Evolutionary conservation across 345 rosid genomes (phyloP).

Genomic region (Corchorus olitorius): DNA sequence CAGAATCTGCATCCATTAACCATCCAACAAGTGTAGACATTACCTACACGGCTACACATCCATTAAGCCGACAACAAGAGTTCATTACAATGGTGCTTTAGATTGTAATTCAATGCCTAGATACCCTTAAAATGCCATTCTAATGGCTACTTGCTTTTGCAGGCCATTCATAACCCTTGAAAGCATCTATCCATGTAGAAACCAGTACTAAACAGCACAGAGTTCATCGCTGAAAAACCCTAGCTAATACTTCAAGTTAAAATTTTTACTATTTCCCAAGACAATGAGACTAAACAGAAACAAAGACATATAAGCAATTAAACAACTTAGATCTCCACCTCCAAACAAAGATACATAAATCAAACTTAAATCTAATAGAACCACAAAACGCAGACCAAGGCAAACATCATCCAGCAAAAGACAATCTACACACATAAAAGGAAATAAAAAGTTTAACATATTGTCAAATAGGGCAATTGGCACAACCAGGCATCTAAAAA

Average conservation of each 20-base stretch:
- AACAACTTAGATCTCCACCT: constrained; percentile 2
- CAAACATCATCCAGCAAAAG: background rate
- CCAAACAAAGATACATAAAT: background rate
- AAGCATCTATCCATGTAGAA: background rate
- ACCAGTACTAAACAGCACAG: background rate
- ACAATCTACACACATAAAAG: background rate
- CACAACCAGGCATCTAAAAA: too few relatives aligned
- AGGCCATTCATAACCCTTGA: background rate
- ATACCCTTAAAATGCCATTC: background rate
- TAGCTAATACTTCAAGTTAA: background rate
- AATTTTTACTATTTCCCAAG: background rate
- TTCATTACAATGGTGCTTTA: background rate
- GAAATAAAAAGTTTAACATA: background rate
- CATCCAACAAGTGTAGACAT: background rate
- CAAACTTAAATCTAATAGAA: background rate
- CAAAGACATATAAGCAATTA: background rate
- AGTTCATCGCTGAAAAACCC: background rate
- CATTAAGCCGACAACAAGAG: background rate
- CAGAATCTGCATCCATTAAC: background rate
- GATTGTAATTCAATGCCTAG: background rate
- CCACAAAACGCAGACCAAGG: background rate
- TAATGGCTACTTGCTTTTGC: background rate
- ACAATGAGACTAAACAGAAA: background rate
- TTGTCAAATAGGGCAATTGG: too few relatives aligned
- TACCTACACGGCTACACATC: background rate